Base-by-base conservation (phyloP, 2,329 filamentous ascomycete genomes). In the Lasiodiplodia sp. region DNA sequence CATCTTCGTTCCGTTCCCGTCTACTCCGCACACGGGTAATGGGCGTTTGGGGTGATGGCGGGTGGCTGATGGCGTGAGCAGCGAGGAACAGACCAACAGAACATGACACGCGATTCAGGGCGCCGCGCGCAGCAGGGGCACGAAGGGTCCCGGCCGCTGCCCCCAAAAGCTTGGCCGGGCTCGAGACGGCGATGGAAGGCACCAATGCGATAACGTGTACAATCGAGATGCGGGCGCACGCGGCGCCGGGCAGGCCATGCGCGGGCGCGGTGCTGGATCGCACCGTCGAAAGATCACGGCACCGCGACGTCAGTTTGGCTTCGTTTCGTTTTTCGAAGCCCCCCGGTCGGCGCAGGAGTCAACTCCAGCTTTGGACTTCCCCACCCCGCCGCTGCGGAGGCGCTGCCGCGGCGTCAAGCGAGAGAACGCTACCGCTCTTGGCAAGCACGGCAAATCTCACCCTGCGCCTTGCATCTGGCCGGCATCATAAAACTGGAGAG, bases 281-380 rank as follows among this genome's bases (percentile, higher is more conserved):
- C 31, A 21, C 52, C 60, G 60, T 52, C 44, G 23, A 64, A 37
- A 52, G 40, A 52, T 64, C 60, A 64, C 60, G 60, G 47, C 60
- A 64, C 58, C 58, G 25, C 58, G 16, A 62, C 60, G 60, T 64
- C 60, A 64, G 60, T 38, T 16, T 52, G 47, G n/a, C n/a, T n/a
- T 28, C 10, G 25, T 62, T 49, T 25, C 40, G 34, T 37, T 21
- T 25, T 49, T 44, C 8, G 57, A 21, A 40, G 37, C 25, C 25
- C 40, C 58, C 60, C 37, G 28, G 25, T 16, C 7, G 14, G 14
- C 14, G 4, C 14, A 16, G 18, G 44, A 37, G 18, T 18, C 23
- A 10, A 12, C 25, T 25, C 25, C 21, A n/a, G 16, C 44, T 34
- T 21, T 12, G 21, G 21, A 25, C 18, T 34, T 38, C 28, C 28